Percentiles rank a stretch among this genome's conserved stretches.
These are phyloP conservation scores for Ophiorrhiza pumila DNA, from an alignment of 257 asterid genomes.

Conservation along the genomic window DNA sequence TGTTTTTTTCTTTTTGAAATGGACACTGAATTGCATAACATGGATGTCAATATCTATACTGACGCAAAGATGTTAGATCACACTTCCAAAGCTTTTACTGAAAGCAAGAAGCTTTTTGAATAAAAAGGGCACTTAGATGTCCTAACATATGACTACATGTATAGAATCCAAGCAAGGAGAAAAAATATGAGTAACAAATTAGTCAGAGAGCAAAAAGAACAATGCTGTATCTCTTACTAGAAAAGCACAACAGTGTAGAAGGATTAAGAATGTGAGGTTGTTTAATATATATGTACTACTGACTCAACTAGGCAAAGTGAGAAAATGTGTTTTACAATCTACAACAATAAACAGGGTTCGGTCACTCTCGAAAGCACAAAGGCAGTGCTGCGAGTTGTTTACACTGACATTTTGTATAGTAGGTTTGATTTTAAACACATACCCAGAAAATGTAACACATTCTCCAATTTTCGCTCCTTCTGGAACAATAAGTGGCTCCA, in stretches of 20 bases:
- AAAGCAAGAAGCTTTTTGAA: neutral
- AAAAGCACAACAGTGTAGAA: slow-evolving; percentile 1
- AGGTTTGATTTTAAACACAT: slow-evolving; percentile 19
- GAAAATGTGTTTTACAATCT: neutral
- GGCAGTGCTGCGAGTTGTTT: neutral
- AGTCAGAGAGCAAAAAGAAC: neutral
- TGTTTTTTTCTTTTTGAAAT: no score
- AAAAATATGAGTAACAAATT: neutral
- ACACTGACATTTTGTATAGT: neutral
- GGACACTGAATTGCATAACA: neutral
- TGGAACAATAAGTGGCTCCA: slow-evolving; percentile 83
- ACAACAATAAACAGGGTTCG: neutral
- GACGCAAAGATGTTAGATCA: neutral
- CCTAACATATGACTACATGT: neutral
- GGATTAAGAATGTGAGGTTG: neutral
- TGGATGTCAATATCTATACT: neutral
- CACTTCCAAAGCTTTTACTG: neutral
- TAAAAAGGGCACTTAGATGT: neutral
- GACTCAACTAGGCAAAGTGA: neutral
- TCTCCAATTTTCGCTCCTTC: slow-evolving; percentile 86
- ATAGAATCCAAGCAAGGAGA: neutral
- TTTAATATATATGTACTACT: neutral
- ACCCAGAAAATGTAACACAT: slow-evolving; percentile 70
- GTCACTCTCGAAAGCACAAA: neutral
- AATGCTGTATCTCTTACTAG: neutral